phyloP scores from a whole-genome alignment of 176 grass and related monocot species.

The Alloteropsis semialata region DNA sequence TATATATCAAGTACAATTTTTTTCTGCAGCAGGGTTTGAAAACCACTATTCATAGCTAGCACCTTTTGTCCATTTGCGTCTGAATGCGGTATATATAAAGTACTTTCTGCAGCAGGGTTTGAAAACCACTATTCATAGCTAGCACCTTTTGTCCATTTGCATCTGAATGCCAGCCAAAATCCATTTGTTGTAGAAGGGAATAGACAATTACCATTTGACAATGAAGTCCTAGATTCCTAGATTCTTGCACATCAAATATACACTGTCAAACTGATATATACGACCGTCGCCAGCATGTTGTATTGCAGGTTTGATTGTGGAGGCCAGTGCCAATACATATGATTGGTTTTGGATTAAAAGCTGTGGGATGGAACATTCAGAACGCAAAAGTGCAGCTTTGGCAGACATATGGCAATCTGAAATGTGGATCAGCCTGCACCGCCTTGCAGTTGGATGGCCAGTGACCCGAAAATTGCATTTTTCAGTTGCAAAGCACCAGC shows the following conservation, averaged over 20 bases:
- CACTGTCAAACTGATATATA: slow-evolving; percentile 17
- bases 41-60: background rate
- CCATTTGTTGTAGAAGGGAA: background rate
- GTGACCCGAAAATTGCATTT: background rate
- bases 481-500: background rate
- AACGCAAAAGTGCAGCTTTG: background rate
- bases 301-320: slow-evolving; percentile 7
- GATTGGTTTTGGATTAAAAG: slow-evolving; percentile 10
- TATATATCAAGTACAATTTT: slow-evolving; percentile 30
- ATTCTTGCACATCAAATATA: background rate
- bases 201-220: background rate
- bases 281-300: background rate
- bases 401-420: background rate
- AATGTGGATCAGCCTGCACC: background rate
- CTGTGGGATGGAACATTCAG: background rate
- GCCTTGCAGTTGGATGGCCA: background rate
- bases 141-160: background rate
- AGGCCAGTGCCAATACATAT: background rate
- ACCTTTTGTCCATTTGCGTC: background rate
- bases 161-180: background rate
- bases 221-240: background rate
- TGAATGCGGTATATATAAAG: slow-evolving; percentile 13
- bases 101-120: background rate
- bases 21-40: background rate
- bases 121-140: background rate